These are phyloP conservation scores for Begonia fuchsioides DNA, from an alignment of 306 rosid genomes.

Conservation along the genomic window DNA sequence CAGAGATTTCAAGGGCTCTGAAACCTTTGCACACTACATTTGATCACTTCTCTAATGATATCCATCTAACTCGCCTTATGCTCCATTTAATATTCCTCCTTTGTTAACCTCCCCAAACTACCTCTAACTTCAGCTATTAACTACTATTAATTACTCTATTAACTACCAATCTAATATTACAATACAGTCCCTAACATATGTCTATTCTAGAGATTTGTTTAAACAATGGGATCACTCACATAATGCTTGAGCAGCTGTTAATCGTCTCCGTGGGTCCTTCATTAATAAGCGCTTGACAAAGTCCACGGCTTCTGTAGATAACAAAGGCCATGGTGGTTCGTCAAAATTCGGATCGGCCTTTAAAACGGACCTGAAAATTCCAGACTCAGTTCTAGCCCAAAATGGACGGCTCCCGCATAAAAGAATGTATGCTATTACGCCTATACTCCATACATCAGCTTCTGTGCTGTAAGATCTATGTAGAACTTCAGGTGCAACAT, in stretches of 20 bases:
- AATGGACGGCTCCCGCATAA: constrained; percentile 98
- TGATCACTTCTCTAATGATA: no score
- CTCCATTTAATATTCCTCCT: no score
- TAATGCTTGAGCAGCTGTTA: constrained; percentile 92
- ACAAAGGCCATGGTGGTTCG: constrained; percentile 90
- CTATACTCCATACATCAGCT: constrained; percentile 98
- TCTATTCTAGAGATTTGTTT: no score
- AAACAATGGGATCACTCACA: constrained; percentile 32
- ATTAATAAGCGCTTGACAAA: constrained; percentile 80
- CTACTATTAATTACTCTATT: no score
- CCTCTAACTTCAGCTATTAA: no score
- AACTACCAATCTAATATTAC: no score
- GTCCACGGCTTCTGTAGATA: constrained; percentile 80
- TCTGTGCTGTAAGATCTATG: constrained; percentile 86
- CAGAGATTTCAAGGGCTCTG: no score
- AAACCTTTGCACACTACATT: no score
- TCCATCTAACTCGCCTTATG: no score
- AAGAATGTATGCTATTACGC: constrained; percentile 94
- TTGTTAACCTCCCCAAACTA: no score
- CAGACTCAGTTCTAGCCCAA: constrained; percentile 98
- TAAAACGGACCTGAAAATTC: constrained; percentile 85
- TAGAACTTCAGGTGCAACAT: constrained; percentile 98
- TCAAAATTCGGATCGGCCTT: constrained; percentile 94
- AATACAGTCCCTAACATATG: no score
- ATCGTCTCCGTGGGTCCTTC: constrained; percentile 88